Evolutionary conservation across 179 eudicot species (phyloP), one percentile per base, ranked within the genome.

Genomic region (Drosera spatulata): DNA sequence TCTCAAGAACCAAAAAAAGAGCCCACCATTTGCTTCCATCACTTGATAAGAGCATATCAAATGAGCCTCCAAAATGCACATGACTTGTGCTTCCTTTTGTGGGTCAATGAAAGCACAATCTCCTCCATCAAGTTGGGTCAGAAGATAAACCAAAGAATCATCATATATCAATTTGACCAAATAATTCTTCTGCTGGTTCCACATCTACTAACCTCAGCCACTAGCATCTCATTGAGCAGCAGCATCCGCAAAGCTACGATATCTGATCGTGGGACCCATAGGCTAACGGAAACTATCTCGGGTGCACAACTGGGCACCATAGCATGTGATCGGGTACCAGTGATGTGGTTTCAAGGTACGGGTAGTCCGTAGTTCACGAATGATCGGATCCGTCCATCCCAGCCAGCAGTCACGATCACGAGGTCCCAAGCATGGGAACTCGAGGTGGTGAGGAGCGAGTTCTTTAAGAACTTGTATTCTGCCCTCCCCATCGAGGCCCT

Each of bases 351-450:
- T 41, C 59, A 58, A 41, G 85, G 77, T 42, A 77, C 79, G 10
- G 94, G 97, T 51, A 90, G 67, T 7, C 98, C 98, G 66, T 91
- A 91, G 66, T 88, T 91, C 66, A 74, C 84, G 78, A 88, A 91
- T 13, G 98, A 79, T 63, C 83, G 75, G 22, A 91, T 91, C 39
- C 84, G 73, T 55, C 98, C 98, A 80, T 88, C 96, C 86, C 85
- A 86, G 7, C 95, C 91, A 45, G 87, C 98, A 39, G 98, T 88
- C 4, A 91, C 88, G 60, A 91, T 84, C 39, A 91, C 95, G 58
- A 91, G 63, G 68, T 90, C 96, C 98, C 98, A 91, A 3, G 95
- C 85, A 56, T 88, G 86, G 41, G 85, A 76, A 51, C 62, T 74
- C 6, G 78, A 72, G 33, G 69, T 73, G 68, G 82, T 81, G 69